These are phyloP conservation scores for Tilletia walkeri DNA, from an alignment of 1,284 basidiomycete species.

Conservation along the genomic window DNA sequence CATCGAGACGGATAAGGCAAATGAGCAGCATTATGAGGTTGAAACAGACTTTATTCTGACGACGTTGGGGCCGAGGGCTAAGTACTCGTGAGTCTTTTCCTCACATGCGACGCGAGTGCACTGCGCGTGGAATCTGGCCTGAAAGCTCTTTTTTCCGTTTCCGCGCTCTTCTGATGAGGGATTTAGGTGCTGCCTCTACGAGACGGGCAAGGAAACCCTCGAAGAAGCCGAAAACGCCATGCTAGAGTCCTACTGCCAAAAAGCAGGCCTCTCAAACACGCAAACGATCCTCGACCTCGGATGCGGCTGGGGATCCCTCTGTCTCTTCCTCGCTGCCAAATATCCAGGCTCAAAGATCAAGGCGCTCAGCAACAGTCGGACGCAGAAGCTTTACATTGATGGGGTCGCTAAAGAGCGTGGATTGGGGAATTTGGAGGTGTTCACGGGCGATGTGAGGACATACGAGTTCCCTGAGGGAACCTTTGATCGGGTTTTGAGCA, in stretches of 20 bases:
- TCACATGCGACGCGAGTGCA: no score
- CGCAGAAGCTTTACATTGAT: conserved; percentile 71
- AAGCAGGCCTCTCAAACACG: conserved; percentile 68
- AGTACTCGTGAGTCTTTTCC: conserved; percentile 27
- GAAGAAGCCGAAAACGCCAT: conserved; percentile 68
- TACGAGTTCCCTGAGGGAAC: conserved; percentile 63
- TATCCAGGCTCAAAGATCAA: conserved; percentile 69
- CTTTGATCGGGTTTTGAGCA: conserved; percentile 73
- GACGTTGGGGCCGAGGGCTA: conserved; percentile 41
- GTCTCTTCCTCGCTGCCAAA: conserved; percentile 70
- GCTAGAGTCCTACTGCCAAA: conserved; percentile 70
- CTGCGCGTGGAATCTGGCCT: no score
- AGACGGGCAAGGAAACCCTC: conserved; percentile 66
- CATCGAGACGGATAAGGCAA: conserved; percentile 69
- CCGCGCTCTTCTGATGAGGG: no score
- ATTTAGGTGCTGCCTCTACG: conserved; percentile 66
- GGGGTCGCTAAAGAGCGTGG: conserved; percentile 62
- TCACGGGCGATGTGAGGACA: conserved; percentile 71
- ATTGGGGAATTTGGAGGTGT: conserved; percentile 65
- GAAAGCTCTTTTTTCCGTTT: no score
- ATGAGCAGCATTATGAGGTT: conserved; percentile 77
- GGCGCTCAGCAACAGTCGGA: conserved; percentile 70
- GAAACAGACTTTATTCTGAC: conserved; percentile 48
- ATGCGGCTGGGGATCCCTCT: conserved; percentile 75
- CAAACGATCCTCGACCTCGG: conserved; percentile 71